Evolutionary conservation across 257 asterid genomes (phyloP).

Genomic region (Schizonepeta tenuifolia): DNA sequence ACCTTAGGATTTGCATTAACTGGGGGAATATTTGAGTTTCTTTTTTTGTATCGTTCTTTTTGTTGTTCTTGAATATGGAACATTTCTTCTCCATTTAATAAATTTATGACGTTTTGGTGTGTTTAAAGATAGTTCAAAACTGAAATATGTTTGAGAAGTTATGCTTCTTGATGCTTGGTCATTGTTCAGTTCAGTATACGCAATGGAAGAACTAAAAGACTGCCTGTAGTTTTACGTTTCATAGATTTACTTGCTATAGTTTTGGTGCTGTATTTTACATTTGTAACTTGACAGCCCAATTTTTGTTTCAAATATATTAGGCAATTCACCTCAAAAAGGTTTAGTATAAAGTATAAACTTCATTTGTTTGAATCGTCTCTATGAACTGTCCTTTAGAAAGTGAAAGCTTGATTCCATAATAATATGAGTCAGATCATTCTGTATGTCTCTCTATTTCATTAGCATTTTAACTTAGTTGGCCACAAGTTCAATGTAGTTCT

Average conservation of each 20-base stretch:
- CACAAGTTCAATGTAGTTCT: conserved; percentile 19
- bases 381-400: neutral
- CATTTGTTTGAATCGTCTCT: neutral
- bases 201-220: conserved; percentile 7
- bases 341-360: neutral
- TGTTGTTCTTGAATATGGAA: neutral
- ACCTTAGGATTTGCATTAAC: neutral
- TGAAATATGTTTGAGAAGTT: neutral
- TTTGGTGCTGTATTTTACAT: neutral
- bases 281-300: neutral
- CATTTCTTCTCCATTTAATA: neutral
- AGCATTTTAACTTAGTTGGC: conserved; percentile 21
- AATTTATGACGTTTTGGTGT: neutral
- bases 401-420: neutral
- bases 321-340: neutral
- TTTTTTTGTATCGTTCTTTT: neutral
- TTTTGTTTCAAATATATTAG: neutral
- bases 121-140: neutral
- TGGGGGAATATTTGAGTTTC: neutral
- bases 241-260: neutral
- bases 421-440: conserved; percentile 6
- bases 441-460: conserved; percentile 1
- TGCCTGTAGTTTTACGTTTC: neutral
- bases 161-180: neutral
- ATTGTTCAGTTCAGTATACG: neutral